Conservation (phyloP, 2,329 filamentous ascomycete genomes). For the Fonsecaea pedrosoi region DNA sequence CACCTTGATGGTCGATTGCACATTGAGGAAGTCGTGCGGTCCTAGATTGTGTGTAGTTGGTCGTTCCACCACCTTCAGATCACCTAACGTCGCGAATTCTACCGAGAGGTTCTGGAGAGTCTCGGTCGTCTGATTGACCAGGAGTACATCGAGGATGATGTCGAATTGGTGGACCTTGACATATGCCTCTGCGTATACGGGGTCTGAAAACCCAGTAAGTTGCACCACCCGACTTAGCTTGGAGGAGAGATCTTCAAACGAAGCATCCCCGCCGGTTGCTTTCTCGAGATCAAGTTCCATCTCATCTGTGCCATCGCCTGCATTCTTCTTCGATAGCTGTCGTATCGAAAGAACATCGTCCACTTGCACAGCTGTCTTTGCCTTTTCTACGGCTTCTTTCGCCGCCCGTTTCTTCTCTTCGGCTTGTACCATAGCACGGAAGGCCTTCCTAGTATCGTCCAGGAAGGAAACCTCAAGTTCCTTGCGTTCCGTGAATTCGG, state of each 20-base stretch:
- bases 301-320: conserved; percentile 79
- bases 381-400: conserved; percentile 89
- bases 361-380: conserved; percentile 91
- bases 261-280: conserved; percentile 87
- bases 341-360: conserved; percentile 94
- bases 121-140: conserved; percentile 96
- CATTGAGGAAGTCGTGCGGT: conserved; percentile 95
- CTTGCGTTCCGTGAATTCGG: conserved; percentile 87
- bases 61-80: conserved; percentile 96
- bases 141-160: conserved; percentile 91
- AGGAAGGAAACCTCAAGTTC: conserved; percentile 92
- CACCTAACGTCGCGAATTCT: conserved; percentile 96
- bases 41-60: conserved; percentile 95
- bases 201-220: conserved; percentile 95
- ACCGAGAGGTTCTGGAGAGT: conserved; percentile 96
- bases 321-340: conserved; percentile 90
- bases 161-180: conserved; percentile 99
- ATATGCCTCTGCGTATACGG: conserved; percentile 98
- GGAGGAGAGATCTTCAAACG: conserved; percentile 83
- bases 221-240: conserved; percentile 97
- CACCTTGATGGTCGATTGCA: conserved; percentile 98
- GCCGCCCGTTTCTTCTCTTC: conserved; percentile 98
- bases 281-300: conserved; percentile 90
- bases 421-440: conserved; percentile 94
- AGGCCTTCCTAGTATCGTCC: conserved; percentile 92